Conservation (phyloP, 2,329 filamentous ascomycete genomes). For the Aspergillus felis region DNA sequence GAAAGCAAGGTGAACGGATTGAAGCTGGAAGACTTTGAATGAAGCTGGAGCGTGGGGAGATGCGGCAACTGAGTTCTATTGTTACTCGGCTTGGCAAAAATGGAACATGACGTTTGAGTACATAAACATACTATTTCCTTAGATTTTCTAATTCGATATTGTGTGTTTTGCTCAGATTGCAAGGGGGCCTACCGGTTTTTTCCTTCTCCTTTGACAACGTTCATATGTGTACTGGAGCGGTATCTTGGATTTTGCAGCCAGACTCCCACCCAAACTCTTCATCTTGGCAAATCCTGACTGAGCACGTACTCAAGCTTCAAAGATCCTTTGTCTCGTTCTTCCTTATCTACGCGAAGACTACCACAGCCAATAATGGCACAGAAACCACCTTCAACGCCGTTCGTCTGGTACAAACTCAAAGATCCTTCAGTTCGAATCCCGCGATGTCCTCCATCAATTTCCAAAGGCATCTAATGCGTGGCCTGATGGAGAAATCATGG, state of each 20-base stretch:
- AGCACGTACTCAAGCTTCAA: background rate
- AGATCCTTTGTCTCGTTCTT: background rate
- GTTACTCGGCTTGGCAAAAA: background rate
- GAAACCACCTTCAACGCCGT: too few relatives aligned
- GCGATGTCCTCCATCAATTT: too few relatives aligned
- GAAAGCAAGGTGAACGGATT: background rate
- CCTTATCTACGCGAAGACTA: background rate
- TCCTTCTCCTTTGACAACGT: background rate
- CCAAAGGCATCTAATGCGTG: too few relatives aligned
- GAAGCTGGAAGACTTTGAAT: background rate
- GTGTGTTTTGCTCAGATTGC: background rate
- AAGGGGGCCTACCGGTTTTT: background rate
- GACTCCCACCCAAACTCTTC: too few relatives aligned
- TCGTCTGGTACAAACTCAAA: background rate
- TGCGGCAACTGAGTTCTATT: too few relatives aligned
- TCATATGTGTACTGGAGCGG: background rate
- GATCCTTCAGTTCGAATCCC: too few relatives aligned
- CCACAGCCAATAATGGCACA: background rate
- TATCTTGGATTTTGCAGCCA: too few relatives aligned
- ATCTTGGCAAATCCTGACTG: background rate
- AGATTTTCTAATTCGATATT: background rate
- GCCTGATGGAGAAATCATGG: too few relatives aligned
- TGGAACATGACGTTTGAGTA: background rate
- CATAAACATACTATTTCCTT: background rate
- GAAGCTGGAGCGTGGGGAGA: too few relatives aligned